A percentile compares a stretch with the other conserved stretches of the same genome.
Evolutionary conservation across 2,329 filamentous ascomycete species (phyloP).

Genomic region (Colletotrichum tamarilloi): DNA sequence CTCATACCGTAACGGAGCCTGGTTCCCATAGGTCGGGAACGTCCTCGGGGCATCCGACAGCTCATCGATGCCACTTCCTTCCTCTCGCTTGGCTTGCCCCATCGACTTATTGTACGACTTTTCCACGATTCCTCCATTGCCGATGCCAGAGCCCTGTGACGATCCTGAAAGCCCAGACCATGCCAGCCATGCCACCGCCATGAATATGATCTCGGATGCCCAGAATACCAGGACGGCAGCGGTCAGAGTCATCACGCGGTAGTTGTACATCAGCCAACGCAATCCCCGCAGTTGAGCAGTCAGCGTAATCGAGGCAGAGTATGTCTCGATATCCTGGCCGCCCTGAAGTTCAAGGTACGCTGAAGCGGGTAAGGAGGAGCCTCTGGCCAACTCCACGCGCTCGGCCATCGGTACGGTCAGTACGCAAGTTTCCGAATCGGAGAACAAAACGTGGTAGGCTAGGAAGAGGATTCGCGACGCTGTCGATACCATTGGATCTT

Average conservation of each 20-base stretch:
- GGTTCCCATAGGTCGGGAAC: constrained; percentile 55
- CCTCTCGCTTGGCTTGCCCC: constrained; percentile 41
- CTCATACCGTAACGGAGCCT: constrained; percentile 54
- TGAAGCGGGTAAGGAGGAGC: constrained; percentile 54
- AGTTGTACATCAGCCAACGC: constrained; percentile 88
- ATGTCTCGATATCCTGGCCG: constrained; percentile 79
- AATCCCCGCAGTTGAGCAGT: constrained; percentile 81
- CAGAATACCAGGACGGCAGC: constrained; percentile 81
- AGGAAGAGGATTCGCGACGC: constrained; percentile 72
- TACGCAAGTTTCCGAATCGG: constrained; percentile 70
- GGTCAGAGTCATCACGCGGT: constrained; percentile 76
- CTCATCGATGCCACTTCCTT: constrained; percentile 43
- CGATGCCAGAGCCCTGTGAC: constrained; percentile 33
- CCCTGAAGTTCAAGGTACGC: constrained; percentile 75
- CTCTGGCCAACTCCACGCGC: constrained; percentile 68
- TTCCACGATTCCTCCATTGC: constrained; percentile 36
- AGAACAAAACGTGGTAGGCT: constrained; percentile 76
- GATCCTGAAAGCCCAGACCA: constrained; percentile 46
- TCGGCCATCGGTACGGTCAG: constrained; percentile 81
- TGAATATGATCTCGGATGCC: constrained; percentile 76
- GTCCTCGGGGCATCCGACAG: constrained; percentile 55
- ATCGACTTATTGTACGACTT: background rate
- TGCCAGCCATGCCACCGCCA: constrained; percentile 72
- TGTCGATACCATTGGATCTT: constrained; percentile 74
- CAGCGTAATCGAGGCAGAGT: constrained; percentile 75